Evolutionary conservation across 257 asterid genomes (phyloP).

Genomic region (Solanum habrochaites): DNA sequence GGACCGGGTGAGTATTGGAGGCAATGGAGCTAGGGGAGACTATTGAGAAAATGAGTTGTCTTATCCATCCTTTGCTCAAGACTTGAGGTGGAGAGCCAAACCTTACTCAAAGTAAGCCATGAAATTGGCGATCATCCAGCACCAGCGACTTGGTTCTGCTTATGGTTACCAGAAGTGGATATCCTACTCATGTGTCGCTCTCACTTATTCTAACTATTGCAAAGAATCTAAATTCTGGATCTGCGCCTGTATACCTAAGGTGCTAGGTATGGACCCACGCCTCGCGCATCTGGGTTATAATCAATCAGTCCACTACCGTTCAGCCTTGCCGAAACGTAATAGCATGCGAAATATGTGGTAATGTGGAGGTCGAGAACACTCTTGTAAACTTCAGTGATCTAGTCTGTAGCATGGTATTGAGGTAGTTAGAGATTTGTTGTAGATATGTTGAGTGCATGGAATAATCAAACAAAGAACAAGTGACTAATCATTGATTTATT

Average conservation of each 20-base stretch:
- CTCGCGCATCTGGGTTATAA: background rate
- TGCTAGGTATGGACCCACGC: background rate
- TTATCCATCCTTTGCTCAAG: background rate
- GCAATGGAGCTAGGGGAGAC: no score
- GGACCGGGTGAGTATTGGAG: no score
- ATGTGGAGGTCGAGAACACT: background rate
- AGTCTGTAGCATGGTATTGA: background rate
- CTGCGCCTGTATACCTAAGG: background rate
- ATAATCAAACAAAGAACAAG: background rate
- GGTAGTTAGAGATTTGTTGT: background rate
- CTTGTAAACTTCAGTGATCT: background rate
- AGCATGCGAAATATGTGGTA: no score
- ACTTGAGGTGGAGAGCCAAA: background rate
- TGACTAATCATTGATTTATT: background rate
- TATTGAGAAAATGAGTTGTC: background rate
- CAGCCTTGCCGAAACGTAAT: no score
- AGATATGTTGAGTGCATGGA: background rate
- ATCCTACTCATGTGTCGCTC: background rate
- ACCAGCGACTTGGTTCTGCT: background rate
- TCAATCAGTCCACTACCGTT: background rate
- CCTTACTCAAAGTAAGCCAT: background rate
- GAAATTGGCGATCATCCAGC: no score
- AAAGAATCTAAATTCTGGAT: background rate
- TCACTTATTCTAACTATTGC: background rate
- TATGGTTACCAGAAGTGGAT: background rate